These are phyloP conservation scores for Erythrobasidium hasegawianum DNA, from an alignment of 1,284 basidiomycete genomes.

Conservation along the genomic window DNA sequence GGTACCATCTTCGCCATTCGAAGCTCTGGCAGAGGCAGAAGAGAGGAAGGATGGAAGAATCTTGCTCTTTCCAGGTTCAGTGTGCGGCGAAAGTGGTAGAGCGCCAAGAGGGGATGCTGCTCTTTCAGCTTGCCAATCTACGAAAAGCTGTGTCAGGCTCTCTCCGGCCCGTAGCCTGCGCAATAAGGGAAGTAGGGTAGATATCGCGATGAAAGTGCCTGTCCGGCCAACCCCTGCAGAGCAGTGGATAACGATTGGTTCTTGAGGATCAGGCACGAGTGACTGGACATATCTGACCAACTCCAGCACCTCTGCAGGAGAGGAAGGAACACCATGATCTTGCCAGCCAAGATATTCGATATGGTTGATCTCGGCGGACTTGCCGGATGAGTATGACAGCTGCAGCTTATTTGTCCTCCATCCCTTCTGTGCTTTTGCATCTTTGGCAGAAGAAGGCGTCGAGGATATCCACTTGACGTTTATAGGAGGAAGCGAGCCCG, in stretches of 20 bases:
- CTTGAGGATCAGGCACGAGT: conserved; percentile 1
- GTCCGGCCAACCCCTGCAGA: conserved; percentile 54
- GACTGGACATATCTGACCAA: conserved; percentile 37
- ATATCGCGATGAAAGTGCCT: conserved; percentile 58
- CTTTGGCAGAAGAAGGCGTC: conserved; percentile 32
- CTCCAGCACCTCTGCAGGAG: conserved; percentile 20
- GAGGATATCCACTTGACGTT: conserved; percentile 21
- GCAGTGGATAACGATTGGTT: conserved; percentile 74
- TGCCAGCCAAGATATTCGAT: conserved; percentile 43
- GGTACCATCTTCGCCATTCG: too few relatives aligned
- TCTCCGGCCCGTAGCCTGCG: not conserved
- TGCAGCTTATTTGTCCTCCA: conserved; percentile 21
- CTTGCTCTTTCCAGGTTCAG: not conserved
- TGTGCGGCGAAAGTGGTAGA: not conserved
- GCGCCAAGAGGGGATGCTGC: conserved; percentile 21
- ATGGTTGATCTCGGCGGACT: conserved; percentile 34
- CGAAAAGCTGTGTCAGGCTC: not conserved
- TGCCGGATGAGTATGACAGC: not conserved
- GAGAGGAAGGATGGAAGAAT: conserved; percentile 21
- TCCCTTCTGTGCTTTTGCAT: conserved; percentile 18
- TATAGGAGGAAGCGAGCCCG: conserved; percentile 19
- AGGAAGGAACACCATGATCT: conserved; percentile 40
- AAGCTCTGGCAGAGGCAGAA: not conserved
- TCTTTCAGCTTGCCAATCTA: not conserved
- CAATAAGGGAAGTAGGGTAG: conserved; percentile 53